phyloP scores from a whole-genome alignment of 495 filamentous ascomycete species.

The Bathelium albidoporum region DNA sequence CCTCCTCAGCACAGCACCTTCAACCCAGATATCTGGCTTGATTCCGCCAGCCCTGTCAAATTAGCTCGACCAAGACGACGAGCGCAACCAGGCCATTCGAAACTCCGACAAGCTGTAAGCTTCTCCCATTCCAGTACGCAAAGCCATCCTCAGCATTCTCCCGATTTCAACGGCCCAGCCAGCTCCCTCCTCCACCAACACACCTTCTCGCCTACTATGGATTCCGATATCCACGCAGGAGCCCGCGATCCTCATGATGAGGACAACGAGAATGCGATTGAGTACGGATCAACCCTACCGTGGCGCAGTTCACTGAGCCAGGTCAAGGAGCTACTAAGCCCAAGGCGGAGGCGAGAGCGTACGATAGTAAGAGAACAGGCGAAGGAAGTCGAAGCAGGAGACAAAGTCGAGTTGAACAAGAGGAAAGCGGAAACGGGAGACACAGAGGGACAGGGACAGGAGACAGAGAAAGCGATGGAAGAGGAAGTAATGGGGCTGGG shows the following conservation, averaged over 20 bases:
- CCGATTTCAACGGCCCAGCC: not conserved
- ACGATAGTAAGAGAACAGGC: not conserved
- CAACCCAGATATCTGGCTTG: not conserved
- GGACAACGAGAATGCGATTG: too few species aligned
- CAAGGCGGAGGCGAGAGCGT: not conserved
- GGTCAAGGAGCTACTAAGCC: not conserved
- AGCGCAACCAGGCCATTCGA: not conserved
- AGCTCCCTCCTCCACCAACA: too few species aligned
- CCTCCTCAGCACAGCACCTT: not conserved
- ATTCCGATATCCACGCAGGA: too few species aligned
- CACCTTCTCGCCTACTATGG: too few species aligned
- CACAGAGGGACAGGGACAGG: not conserved
- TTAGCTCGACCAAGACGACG: not conserved
- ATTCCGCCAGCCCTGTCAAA: not conserved
- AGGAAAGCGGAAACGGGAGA: not conserved
- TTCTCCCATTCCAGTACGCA: not conserved
- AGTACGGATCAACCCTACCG: too few species aligned
- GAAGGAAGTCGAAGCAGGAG: not conserved
- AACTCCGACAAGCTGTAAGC: not conserved
- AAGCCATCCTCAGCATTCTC: not conserved
- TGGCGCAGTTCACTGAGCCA: too few species aligned
- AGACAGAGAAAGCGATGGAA: not conserved
- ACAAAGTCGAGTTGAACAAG: not conserved
- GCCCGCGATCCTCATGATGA: not conserved
- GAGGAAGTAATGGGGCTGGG: not conserved